Percentiles rank a stretch among this genome's conserved stretches.
These are phyloP conservation scores for Leccinum huronense DNA, from an alignment of 1,284 basidiomycete species.

Conservation along the genomic window DNA sequence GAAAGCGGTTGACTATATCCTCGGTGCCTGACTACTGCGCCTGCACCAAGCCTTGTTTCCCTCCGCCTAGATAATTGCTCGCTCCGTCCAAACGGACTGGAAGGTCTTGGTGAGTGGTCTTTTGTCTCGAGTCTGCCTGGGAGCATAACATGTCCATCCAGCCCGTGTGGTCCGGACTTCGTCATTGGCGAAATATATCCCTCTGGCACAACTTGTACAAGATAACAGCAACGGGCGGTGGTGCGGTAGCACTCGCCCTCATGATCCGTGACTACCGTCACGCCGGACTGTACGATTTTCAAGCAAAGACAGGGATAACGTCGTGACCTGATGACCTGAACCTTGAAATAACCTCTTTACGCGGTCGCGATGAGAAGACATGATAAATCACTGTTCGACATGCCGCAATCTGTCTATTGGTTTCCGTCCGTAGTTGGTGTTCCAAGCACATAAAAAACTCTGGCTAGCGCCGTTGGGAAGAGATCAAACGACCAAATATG, in stretches of 20 bases:
- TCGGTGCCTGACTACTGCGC: no score
- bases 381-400: conserved; percentile 5
- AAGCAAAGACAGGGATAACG: neutral
- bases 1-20: no score
- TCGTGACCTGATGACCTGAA: neutral
- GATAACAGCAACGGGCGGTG: conserved; percentile 79
- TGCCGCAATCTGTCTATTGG: conserved; percentile 9
- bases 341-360: conserved; percentile 11
- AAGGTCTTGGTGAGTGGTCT: no score
- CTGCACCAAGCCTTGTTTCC: no score
- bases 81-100: no score
- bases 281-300: conserved; percentile 37
- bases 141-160: conserved; percentile 27
- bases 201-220: conserved; percentile 69
- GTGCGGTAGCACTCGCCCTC: conserved; percentile 85
- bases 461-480: conserved; percentile 7
- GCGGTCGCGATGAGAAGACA: conserved; percentile 7
- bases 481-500: conserved; percentile 5
- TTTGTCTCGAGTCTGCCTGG: no score
- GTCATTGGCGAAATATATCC: conserved; percentile 63
- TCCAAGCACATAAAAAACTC: conserved; percentile 1
- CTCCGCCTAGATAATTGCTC: no score
- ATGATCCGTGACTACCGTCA: conserved; percentile 96
- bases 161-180: conserved; percentile 82
- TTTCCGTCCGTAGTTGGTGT: conserved; percentile 5